These are phyloP conservation scores for Saturnispora serradocipensis DNA, from an alignment of 805 yeast species.

Conservation along the genomic window DNA sequence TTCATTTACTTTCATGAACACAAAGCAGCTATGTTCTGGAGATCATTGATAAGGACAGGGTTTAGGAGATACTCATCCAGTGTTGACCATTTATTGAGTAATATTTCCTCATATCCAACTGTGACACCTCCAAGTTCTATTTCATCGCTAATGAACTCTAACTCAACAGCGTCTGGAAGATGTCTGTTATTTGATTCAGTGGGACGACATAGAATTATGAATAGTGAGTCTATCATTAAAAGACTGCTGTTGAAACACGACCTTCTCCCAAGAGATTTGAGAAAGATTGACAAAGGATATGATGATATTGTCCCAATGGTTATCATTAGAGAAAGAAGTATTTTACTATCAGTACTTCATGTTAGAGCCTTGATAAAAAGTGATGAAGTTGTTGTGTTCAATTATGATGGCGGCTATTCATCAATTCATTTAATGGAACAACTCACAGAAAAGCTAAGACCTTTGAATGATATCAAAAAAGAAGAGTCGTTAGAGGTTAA, in stretches of 20 bases:
- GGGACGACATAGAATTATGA: slow-evolving; percentile 37
- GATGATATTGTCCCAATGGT: slow-evolving; percentile 51
- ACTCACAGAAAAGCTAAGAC: slow-evolving; percentile 31
- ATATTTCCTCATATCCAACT: slow-evolving; percentile 7
- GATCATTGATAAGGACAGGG: neutral
- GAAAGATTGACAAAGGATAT: slow-evolving; percentile 40
- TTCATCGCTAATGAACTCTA: slow-evolving; percentile 3
- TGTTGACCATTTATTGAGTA: slow-evolving; percentile 3
- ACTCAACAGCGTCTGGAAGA: slow-evolving; percentile 14
- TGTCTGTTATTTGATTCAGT: slow-evolving; percentile 41
- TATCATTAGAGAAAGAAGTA: slow-evolving; percentile 37
- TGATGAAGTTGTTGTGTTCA: slow-evolving; percentile 44
- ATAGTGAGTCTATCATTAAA: slow-evolving; percentile 35
- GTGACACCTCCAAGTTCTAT: slow-evolving; percentile 9
- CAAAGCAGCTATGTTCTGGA: neutral
- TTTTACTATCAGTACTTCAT: slow-evolving; percentile 39
- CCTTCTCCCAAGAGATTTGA: slow-evolving; percentile 42
- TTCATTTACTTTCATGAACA: neutral
- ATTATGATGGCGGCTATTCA: slow-evolving; percentile 37
- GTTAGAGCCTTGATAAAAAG: slow-evolving; percentile 43
- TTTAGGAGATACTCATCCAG: slow-evolving; percentile 2
- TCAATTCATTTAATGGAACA: slow-evolving; percentile 37
- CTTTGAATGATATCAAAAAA: slow-evolving; percentile 23
- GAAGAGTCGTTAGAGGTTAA: slow-evolving; percentile 8
- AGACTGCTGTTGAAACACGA: slow-evolving; percentile 38